A percentile compares a stretch with the other conserved stretches of the same genome.
phyloP scores from a whole-genome alignment of 129 eudicot genomes.

The Tanacetum coccineum region DNA sequence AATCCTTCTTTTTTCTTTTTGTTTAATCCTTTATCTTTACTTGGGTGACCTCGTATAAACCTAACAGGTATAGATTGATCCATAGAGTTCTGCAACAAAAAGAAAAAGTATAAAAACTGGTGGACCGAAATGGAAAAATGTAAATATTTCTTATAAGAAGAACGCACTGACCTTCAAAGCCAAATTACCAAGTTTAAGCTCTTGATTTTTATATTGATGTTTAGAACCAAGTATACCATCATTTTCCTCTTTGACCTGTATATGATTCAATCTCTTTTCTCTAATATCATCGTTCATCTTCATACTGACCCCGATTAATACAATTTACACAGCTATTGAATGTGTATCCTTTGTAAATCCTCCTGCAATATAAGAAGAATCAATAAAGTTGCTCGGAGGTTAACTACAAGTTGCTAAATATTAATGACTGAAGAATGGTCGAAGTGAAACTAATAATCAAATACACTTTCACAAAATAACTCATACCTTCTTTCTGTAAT shows the following conservation, averaged over 20 bases:
- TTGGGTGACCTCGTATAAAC: constrained; percentile 32
- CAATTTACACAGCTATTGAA: constrained; percentile 46
- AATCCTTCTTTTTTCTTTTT: not conserved
- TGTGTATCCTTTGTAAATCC: constrained; percentile 24
- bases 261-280: constrained; percentile 38
- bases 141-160: not conserved
- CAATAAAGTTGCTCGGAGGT: not conserved
- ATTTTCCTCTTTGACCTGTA: constrained; percentile 47
- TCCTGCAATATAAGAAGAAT: constrained; percentile 23
- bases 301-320: constrained; percentile 46
- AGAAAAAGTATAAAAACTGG: not conserved
- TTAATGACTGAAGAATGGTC: too few relatives aligned
- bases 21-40: too few relatives aligned
- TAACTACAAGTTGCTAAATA: too few relatives aligned
- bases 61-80: constrained; percentile 45
- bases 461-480: not conserved
- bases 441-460: too few relatives aligned
- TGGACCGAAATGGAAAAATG: not conserved
- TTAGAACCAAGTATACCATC: constrained; percentile 26
- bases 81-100: constrained; percentile 37
- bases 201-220: constrained; percentile 26
- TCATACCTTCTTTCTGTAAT: constrained; percentile 16
- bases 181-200: constrained; percentile 30
- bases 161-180: constrained; percentile 39
- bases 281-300: constrained; percentile 44